A percentile compares a stretch with the other conserved stretches of the same genome.
Evolutionary conservation across 2,329 filamentous ascomycete species (phyloP).

Genomic region (Hypoxylon sp.): DNA sequence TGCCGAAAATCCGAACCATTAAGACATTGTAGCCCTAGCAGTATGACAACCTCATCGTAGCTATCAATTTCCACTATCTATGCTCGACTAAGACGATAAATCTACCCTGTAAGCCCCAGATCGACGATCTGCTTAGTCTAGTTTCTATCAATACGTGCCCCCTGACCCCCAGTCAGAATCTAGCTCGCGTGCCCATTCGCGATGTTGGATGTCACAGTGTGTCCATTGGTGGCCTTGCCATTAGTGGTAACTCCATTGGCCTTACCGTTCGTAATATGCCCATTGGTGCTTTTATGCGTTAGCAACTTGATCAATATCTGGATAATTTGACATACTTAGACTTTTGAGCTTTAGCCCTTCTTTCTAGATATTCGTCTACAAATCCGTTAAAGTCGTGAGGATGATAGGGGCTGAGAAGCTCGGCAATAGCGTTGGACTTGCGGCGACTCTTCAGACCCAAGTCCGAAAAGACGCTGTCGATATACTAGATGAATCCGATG

Average conservation of each 20-base stretch:
- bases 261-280: neutral
- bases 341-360: conserved; percentile 14
- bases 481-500: neutral
- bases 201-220: neutral
- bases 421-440: conserved; percentile 52
- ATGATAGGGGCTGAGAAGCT: conserved; percentile 51
- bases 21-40: neutral
- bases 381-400: conserved; percentile 52
- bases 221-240: neutral
- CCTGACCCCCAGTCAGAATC: neutral
- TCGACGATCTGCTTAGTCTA: neutral
- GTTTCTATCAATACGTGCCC: neutral
- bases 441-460: conserved; percentile 51
- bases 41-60: neutral
- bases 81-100: neutral
- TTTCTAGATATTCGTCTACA: conserved; percentile 52
- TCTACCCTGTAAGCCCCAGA: neutral
- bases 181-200: neutral
- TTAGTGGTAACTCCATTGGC: neutral
- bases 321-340: neutral
- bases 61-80: neutral
- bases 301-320: neutral
- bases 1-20: neutral
- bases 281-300: neutral
- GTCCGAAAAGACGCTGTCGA: conserved; percentile 53